phyloP scores from a whole-genome alignment of 768 basidiomycete species.

The Termitomyces sp. region DNA sequence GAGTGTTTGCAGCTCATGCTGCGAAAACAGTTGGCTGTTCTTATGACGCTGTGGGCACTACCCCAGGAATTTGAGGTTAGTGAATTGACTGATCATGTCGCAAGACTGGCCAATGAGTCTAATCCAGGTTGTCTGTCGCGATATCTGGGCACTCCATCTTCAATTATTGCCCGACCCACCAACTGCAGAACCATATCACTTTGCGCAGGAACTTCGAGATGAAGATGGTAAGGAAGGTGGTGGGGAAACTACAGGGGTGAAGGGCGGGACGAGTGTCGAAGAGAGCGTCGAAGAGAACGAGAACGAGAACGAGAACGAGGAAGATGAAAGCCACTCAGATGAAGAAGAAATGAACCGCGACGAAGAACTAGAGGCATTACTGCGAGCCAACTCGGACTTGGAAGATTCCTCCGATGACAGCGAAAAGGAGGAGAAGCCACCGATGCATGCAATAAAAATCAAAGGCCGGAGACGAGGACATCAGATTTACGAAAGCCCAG shows the following conservation, averaged over 20 bases:
- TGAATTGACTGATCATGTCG: conserved; percentile 5
- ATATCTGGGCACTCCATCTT: conserved; percentile 80
- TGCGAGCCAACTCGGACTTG: conserved; percentile 40
- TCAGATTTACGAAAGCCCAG: conserved; percentile 33
- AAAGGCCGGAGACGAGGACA: conserved; percentile 15
- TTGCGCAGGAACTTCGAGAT: conserved; percentile 30
- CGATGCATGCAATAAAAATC: conserved; percentile 11
- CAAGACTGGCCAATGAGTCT: background rate
- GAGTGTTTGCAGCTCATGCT: conserved; percentile 82
- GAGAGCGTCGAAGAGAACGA: conserved; percentile 6
- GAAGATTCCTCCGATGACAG: conserved; percentile 30
- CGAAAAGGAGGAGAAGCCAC: conserved; percentile 7
- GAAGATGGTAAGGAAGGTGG: conserved; percentile 8
- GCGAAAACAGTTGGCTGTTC: conserved; percentile 66
- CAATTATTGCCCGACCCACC: conserved; percentile 56
- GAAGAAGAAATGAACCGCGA: conserved; percentile 11
- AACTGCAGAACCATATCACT: conserved; percentile 55
- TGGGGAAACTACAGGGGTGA: background rate
- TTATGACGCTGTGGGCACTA: conserved; percentile 63
- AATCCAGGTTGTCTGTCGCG: conserved; percentile 64
- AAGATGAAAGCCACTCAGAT: conserved; percentile 5
- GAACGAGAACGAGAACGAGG: conserved; percentile 13
- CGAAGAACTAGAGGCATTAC: conserved; percentile 39
- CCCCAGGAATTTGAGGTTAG: conserved; percentile 77
- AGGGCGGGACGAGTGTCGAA: conserved; percentile 11